phyloP scores from a whole-genome alignment of 768 basidiomycete genomes.

The Phlebiopsis flavidoalba region DNA sequence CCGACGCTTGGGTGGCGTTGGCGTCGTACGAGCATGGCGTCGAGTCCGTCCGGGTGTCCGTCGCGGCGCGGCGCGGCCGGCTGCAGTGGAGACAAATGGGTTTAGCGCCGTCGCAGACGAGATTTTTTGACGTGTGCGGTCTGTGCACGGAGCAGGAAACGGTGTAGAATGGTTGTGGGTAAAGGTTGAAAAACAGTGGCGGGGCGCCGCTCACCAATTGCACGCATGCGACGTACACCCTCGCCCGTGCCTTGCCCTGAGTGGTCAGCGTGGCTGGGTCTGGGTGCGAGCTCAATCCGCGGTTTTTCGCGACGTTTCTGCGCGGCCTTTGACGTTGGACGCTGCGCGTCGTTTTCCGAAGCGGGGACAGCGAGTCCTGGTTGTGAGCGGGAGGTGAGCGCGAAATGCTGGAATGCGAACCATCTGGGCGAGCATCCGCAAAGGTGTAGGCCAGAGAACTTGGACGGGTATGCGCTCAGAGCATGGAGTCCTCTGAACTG shows the following conservation, averaged over 20 bases:
- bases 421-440: conserved; percentile 1
- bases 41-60: conserved; percentile 9
- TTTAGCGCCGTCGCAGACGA: conserved; percentile 79
- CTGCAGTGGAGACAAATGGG: conserved; percentile 72
- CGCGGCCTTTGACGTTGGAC: background rate
- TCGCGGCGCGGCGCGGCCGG: conserved; percentile 36
- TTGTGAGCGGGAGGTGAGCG: conserved; percentile 2
- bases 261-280: conserved; percentile 80
- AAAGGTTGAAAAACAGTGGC: background rate
- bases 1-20: conserved; percentile 68
- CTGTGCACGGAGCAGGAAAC: conserved; percentile 28
- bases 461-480: background rate
- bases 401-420: conserved; percentile 8
- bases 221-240: conserved; percentile 75
- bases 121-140: conserved; percentile 72
- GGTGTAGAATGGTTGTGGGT: conserved; percentile 15
- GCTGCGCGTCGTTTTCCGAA: background rate
- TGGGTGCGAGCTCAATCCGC: conserved; percentile 61
- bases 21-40: conserved; percentile 61
- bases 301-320: conserved; percentile 31
- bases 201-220: conserved; percentile 61
- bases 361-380: background rate
- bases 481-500: background rate
- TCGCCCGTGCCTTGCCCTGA: conserved; percentile 69
- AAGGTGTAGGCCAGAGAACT: background rate